These are phyloP conservation scores for Magnusiomyces sp. DNA, from an alignment of 1,139 yeast species.

Conservation along the genomic window DNA sequence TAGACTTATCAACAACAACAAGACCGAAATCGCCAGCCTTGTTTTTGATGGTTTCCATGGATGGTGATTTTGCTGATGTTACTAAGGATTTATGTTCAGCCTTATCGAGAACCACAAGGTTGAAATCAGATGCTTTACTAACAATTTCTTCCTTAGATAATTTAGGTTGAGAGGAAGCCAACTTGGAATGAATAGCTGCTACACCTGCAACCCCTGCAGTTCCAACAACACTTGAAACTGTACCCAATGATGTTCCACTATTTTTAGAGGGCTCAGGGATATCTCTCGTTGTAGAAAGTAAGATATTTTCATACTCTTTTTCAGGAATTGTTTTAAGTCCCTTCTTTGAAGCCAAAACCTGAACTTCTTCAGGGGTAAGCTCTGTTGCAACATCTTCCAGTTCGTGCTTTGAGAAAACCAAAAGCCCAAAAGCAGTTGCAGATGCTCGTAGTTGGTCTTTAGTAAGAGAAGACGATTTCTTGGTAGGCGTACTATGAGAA, in stretches of 20 bases:
- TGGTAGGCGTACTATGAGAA: not conserved
- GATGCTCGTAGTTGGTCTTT: conserved; percentile 7
- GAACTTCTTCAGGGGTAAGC: conserved; percentile 28
- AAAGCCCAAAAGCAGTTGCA: conserved; percentile 12
- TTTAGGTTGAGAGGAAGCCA: too few relatives aligned
- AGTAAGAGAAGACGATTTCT: not conserved
- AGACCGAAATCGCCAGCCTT: conserved; percentile 14
- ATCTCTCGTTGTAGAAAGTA: not conserved
- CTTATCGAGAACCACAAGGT: conserved; percentile 8
- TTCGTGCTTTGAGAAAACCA: conserved; percentile 10
- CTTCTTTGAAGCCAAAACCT: conserved; percentile 22
- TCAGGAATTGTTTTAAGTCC: conserved; percentile 27
- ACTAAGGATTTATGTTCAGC: conserved; percentile 9
- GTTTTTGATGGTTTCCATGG: conserved; percentile 11
- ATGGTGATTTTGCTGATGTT: conserved; percentile 10
- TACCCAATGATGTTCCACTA: too few relatives aligned
- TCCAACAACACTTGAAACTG: too few relatives aligned
- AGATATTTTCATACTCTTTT: conserved; percentile 25
- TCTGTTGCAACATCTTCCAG: conserved; percentile 5
- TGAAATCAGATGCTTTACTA: not conserved
- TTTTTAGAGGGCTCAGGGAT: too few relatives aligned
- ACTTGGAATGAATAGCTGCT: too few relatives aligned
- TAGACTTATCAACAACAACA: conserved; percentile 7
- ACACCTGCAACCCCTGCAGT: too few relatives aligned
- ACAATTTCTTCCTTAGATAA: conserved; percentile 24